Conservation (phyloP, 1,284 basidiomycete species). For the Athelia psychrophila region DNA sequence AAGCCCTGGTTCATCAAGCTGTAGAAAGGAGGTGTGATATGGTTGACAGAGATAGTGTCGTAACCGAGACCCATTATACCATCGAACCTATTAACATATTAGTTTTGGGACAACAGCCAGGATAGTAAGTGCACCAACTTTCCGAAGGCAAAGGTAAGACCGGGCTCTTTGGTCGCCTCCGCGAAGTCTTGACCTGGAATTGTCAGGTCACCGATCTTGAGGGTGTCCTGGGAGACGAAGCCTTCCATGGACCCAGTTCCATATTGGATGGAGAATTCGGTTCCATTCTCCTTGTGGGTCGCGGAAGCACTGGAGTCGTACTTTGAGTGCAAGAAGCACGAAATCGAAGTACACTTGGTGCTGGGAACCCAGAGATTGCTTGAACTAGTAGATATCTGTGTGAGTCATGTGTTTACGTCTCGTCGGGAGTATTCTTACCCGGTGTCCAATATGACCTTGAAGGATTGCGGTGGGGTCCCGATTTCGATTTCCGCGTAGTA, state of each 20-base stretch:
- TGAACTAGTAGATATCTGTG: constrained; percentile 48
- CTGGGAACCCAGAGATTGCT: constrained; percentile 96
- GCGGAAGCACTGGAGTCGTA: constrained; percentile 86
- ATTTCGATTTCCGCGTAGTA: constrained; percentile 91
- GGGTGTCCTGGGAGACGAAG: constrained; percentile 85
- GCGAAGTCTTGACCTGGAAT: constrained; percentile 89
- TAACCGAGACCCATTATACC: constrained; percentile 96
- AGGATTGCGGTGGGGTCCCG: constrained; percentile 78
- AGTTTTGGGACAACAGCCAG: no score
- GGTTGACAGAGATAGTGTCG: constrained; percentile 95
- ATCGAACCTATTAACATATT: constrained; percentile 68
- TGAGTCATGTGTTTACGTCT: not conserved
- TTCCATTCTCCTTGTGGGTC: constrained; percentile 91
- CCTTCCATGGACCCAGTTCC: constrained; percentile 98
- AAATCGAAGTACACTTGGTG: constrained; percentile 87
- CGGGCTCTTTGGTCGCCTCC: constrained; percentile 96
- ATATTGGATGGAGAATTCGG: constrained; percentile 91
- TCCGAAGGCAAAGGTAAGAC: constrained; percentile 96
- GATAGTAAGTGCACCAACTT: constrained; percentile 62
- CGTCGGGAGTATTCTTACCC: constrained; percentile 42
- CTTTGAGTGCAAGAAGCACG: constrained; percentile 96
- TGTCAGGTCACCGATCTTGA: constrained; percentile 83
- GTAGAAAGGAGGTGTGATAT: constrained; percentile 94
- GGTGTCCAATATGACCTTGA: constrained; percentile 72
- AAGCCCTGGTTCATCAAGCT: constrained; percentile 87